Percentiles rank a stretch among this genome's conserved stretches.
Conservation (phyloP, 305 asterid genomes). For the Andrographis paniculata region DNA sequence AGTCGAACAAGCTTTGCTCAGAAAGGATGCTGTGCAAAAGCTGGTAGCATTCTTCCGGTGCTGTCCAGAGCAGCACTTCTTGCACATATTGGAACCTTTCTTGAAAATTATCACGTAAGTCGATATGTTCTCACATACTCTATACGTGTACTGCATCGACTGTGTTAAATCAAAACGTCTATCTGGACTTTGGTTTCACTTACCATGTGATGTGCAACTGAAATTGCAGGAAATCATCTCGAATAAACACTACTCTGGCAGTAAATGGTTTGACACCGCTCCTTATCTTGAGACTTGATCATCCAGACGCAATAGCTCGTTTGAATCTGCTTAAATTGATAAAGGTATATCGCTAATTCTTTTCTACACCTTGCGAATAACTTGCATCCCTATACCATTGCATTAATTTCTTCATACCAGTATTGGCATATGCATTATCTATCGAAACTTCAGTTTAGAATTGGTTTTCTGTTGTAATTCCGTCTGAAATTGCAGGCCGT, state of each 20-base stretch:
- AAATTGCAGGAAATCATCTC: constrained; percentile 91
- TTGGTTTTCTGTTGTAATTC: too few relatives aligned
- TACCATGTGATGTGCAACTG: constrained; percentile 8
- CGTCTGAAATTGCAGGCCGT: too few relatives aligned
- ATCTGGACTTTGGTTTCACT: constrained; percentile 14
- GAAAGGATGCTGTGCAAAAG: constrained; percentile 88
- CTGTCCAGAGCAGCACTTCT: constrained; percentile 94
- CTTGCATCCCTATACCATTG: constrained; percentile 3
- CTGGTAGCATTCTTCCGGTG: constrained; percentile 85
- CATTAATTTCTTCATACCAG: background rate
- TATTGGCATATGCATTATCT: too few relatives aligned
- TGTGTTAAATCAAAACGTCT: background rate
- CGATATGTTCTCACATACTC: constrained; percentile 1
- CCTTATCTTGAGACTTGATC: constrained; percentile 85
- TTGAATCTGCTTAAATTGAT: constrained; percentile 83
- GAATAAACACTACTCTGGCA: constrained; percentile 91
- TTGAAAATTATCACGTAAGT: constrained; percentile 96
- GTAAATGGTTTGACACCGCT: constrained; percentile 95
- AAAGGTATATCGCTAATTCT: constrained; percentile 46
- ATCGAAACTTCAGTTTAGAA: too few relatives aligned
- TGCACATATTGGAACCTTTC: constrained; percentile 95
- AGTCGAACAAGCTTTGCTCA: constrained; percentile 91
- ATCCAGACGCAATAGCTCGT: constrained; percentile 97
- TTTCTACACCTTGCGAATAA: constrained; percentile 16
- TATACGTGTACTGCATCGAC: constrained; percentile 5